Evolutionary conservation across 2,329 filamentous ascomycete genomes (phyloP), one percentile per base, ranked within the genome.

Genomic region (Arthrocladium fulminans): DNA sequence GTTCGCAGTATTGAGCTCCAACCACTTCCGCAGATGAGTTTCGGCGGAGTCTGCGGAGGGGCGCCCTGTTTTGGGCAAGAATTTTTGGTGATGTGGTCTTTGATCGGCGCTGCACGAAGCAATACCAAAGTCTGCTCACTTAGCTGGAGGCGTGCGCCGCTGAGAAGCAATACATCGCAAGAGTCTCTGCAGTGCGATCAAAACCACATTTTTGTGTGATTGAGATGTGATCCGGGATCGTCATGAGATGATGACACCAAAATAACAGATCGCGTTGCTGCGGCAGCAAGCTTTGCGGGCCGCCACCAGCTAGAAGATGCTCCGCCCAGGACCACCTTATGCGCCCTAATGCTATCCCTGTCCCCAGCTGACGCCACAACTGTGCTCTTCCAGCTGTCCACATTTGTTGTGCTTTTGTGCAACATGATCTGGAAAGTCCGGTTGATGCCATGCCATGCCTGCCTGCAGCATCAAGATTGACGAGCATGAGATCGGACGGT

Each of bases 401-500:
- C 27, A 7, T 35, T 15, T 8, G 32, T 35, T 15, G 32, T 15
- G 17, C 32, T n/a, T 7, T 35, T 15, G 32, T 35, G 32, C 32
- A 35, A 35, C 32, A n/a, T 15, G 32, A 35, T 35, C 40, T n/a
- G 29, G 30, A 23, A 37, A 20, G 19, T 35, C 43, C 13, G 13
- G 6, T 43, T 25, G 10, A 43, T 38, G 17, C 9, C 8, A 38
- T 43, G 24, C 23, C 13, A n/a, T 6, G 15, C 4, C 17, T 5
- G 15, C 15, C 9, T 9, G 27, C 22, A 10, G 15, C 13, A 25
- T 45, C 15, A 45, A 25, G 15, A 19, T 22, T 37, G 5, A 23
- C 29, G 43, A 13, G 43, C 29, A 24, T 45, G 43, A 45, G 43
- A 22, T 22, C 32, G 20, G 10, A 45, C 19, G 9, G 17, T 19